A percentile compares a stretch with the other conserved stretches of the same genome.
These are phyloP conservation scores for Volvariella surrecta DNA, from an alignment of 1,284 basidiomycete species.

Conservation along the genomic window DNA sequence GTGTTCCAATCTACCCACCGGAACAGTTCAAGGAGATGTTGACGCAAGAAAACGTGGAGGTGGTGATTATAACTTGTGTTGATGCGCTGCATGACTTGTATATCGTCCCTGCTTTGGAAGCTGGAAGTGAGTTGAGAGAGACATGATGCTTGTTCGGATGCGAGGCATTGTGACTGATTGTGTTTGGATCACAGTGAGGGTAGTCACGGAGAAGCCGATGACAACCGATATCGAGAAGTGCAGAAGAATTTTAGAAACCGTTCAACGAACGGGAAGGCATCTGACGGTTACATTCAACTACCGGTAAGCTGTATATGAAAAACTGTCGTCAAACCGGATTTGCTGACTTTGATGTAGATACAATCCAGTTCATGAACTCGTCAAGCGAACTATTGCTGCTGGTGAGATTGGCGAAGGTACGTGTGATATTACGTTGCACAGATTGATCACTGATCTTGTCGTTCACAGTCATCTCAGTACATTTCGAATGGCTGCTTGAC, in stretches of 20 bases:
- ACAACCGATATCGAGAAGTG: constrained; percentile 44
- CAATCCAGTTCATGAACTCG: constrained; percentile 47
- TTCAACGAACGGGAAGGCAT: constrained; percentile 31
- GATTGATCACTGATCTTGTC: neutral
- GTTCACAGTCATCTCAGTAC: constrained; percentile 36
- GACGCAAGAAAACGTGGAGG: constrained; percentile 35
- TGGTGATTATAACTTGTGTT: constrained; percentile 43
- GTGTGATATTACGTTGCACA: neutral
- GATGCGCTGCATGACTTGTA: constrained; percentile 43
- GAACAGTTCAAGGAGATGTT: constrained; percentile 41
- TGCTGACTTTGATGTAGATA: constrained; percentile 28
- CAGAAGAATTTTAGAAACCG: constrained; percentile 35
- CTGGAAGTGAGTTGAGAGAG: constrained; percentile 21
- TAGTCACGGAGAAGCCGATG: constrained; percentile 50
- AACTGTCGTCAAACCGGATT: neutral
- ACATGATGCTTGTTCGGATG: neutral
- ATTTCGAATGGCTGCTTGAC: constrained; percentile 47
- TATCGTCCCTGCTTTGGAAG: constrained; percentile 35
- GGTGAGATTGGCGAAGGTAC: constrained; percentile 39
- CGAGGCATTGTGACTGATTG: neutral
- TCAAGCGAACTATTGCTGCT: constrained; percentile 38
- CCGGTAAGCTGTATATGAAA: constrained; percentile 16
- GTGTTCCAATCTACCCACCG: constrained; percentile 31
- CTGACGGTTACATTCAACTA: constrained; percentile 39
- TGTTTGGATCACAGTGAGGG: constrained; percentile 26